Percentiles rank a stretch among this genome's conserved stretches.
phyloP scores from a whole-genome alignment of 257 asterid genomes.

The Buddleja alternifolia region DNA sequence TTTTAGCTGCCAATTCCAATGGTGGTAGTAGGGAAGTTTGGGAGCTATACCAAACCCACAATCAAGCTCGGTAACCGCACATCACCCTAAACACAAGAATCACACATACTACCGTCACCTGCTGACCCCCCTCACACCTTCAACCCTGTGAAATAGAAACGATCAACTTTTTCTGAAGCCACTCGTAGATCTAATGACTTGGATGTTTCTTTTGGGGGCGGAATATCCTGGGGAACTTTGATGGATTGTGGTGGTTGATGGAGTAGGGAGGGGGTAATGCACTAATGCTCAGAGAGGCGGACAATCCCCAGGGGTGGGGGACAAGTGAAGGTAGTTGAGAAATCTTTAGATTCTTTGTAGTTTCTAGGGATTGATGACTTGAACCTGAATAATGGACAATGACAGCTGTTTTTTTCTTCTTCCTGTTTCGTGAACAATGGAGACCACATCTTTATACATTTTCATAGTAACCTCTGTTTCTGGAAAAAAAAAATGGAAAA shows the following conservation, averaged over 20 bases:
- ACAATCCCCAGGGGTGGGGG: neutral
- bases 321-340: conserved; percentile 12
- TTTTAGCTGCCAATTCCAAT: neutral
- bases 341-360: conserved; percentile 6
- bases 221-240: neutral
- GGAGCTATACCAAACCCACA: neutral
- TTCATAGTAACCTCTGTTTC: neutral
- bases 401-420: neutral
- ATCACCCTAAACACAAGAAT: conserved; percentile 5
- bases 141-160: conserved; percentile 4
- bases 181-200: too few relatives aligned
- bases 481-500: neutral
- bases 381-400: neutral
- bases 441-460: neutral
- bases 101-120: neutral
- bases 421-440: neutral
- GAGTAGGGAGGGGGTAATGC: neutral
- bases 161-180: conserved; percentile 3
- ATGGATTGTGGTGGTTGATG: conserved; percentile 19
- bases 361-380: conserved; percentile 10
- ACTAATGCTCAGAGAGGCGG: neutral
- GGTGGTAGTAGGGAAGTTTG: conserved; percentile 12
- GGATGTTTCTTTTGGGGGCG: too few relatives aligned
- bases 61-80: neutral
- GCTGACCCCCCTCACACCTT: neutral